Evolutionary conservation across 306 rosid genomes (phyloP), one percentile per base, ranked within the genome.

Genomic region (Medicago ruthenica): DNA sequence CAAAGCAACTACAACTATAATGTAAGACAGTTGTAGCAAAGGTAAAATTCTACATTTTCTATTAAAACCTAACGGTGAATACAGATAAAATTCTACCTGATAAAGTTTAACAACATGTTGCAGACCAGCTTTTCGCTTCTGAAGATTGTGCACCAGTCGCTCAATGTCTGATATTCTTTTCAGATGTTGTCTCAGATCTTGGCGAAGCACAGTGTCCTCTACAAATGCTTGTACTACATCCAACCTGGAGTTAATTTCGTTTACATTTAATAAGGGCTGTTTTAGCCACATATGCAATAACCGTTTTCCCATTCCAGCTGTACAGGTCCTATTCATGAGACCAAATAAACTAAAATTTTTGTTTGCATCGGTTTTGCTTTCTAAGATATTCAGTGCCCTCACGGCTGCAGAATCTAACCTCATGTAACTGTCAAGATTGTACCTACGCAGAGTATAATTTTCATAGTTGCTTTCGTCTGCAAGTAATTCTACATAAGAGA

Each of bases 221-320:
- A 95, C 92, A 89, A 95, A 92, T 60, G 97, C 89, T 81, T 95
- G 97, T 37, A 95, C 99, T 61, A 89, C 75, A 88, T 95, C 97
- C 75, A 95, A 80, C 81, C 99, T 92, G 17, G 71, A 82, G 85
- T 88, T 92, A 68, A 95, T 95, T 79, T 90, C 97, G 24, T 83
- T 50, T 40, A 88, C 96, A 80, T 92, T 90, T 75, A 95, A 78
- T 70, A 95, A 81, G 74, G 99, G 99, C 86, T 95, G 99, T 62
- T 95, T 95, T 53, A 95, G 86, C 99, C 99, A 95, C 97, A 79
- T 88, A 83, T 95, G 95, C 80, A 95, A 78, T 70, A 95, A 77
- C 21, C 99, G 81, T 75, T 95, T 92, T 75, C 99, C 99, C 99
- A 95, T 95, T 80, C 97, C 99, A 79, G 96, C 97, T 12, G 99